Percentiles rank a stretch among this genome's conserved stretches.
Evolutionary conservation across 805 yeast genomes (phyloP).

Genomic region (Metschnikowia cerradonensis): DNA sequence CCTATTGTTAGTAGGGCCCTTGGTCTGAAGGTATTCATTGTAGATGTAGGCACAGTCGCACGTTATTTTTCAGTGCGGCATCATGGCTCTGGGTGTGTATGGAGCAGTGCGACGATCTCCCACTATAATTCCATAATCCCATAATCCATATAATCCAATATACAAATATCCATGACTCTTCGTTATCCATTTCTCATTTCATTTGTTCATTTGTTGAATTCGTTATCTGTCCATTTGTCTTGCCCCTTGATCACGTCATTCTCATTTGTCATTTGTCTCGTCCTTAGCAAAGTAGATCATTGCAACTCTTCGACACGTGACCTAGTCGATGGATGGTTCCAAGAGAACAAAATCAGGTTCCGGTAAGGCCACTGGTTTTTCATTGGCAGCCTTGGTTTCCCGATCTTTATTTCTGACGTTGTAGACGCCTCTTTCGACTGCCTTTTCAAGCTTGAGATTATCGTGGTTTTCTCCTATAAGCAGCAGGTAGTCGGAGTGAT

Average conservation of each 20-base stretch:
- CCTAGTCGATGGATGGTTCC: constrained; percentile 11
- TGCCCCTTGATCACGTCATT: too few species aligned
- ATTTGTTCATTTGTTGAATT: neutral
- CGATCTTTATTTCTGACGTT: neutral
- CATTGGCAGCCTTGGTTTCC: neutral
- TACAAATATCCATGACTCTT: too few species aligned
- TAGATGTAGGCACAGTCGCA: neutral
- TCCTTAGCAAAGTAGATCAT: too few species aligned
- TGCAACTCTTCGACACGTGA: too few species aligned
- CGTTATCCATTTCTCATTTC: neutral
- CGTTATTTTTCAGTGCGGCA: constrained; percentile 3
- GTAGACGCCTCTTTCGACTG: neutral
- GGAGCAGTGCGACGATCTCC: neutral
- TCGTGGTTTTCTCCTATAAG: constrained; percentile 12
- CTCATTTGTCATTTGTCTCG: too few species aligned
- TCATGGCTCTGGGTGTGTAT: constrained; percentile 1
- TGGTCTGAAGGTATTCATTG: neutral
- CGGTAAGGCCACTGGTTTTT: neutral
- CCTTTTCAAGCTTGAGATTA: constrained; percentile 6
- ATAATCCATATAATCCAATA: too few species aligned
- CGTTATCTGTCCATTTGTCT: neutral
- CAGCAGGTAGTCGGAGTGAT: constrained; percentile 24
- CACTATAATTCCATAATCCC: neutral
- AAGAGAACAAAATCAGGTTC: constrained; percentile 16
- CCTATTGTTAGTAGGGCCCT: neutral